Conservation (phyloP, 192 early-diverging fungal species). For the Coemansia guatemalensis region DNA sequence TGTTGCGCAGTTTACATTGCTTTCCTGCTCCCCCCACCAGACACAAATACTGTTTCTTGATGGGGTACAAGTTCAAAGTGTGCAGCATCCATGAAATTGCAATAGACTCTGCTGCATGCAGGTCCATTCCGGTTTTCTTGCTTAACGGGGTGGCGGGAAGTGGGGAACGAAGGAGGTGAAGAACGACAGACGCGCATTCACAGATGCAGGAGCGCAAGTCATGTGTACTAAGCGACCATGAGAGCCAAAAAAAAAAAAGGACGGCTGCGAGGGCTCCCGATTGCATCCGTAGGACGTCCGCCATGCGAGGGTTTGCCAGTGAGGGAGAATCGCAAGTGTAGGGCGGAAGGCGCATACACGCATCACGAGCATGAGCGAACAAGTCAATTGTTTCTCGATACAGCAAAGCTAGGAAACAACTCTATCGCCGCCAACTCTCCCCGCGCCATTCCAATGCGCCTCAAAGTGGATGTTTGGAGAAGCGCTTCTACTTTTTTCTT, state of each 20-base stretch:
- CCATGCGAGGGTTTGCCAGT: not conserved
- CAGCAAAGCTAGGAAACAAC: not conserved
- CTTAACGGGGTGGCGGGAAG: not conserved
- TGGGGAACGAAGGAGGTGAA: not conserved
- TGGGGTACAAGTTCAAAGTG: not conserved
- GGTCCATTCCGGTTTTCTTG: not conserved
- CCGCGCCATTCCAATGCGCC: not conserved
- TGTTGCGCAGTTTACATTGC: not conserved
- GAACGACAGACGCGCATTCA: not conserved
- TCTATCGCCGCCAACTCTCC: not conserved
- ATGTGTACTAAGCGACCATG: not conserved
- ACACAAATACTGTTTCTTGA: not conserved
- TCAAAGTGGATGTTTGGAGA: not conserved
- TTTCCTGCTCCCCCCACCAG: not conserved
- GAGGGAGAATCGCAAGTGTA: not conserved
- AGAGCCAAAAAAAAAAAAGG: not conserved
- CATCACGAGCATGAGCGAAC: not conserved
- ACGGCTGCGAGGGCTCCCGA: not conserved
- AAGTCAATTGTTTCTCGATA: not conserved
- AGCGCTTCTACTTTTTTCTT: not conserved
- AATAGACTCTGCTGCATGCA: not conserved
- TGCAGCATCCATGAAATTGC: not conserved
- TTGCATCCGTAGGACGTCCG: not conserved
- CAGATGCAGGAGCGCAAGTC: not conserved
- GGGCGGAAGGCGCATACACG: not conserved